phyloP scores from a whole-genome alignment of 805 yeast species.

The Spencermartinsiella europaea region DNA sequence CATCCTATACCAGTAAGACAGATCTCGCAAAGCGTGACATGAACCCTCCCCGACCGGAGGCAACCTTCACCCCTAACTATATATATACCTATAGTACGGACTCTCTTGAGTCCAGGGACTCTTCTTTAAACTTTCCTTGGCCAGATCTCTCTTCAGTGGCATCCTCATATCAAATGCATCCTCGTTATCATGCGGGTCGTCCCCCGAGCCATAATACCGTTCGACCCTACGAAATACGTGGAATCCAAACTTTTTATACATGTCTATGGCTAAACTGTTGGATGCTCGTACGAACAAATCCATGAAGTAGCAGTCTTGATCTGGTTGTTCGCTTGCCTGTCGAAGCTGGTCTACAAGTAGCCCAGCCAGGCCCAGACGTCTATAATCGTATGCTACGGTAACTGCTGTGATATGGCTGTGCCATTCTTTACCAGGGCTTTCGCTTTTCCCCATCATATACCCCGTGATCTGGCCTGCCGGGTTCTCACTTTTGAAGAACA shows the following conservation, averaged over 20 bases:
- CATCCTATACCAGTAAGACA: no score
- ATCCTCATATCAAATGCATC: slow-evolving; percentile 71
- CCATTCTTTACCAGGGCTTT: slow-evolving; percentile 82
- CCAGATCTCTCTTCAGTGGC: slow-evolving; percentile 34
- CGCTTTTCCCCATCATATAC: slow-evolving; percentile 88
- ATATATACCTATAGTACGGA: slow-evolving; percentile 23
- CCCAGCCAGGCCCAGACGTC: slow-evolving; percentile 84
- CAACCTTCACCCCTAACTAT: no score
- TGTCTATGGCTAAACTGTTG: slow-evolving; percentile 67
- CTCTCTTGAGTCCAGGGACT: slow-evolving; percentile 27
- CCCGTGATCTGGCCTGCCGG: slow-evolving; percentile 38
- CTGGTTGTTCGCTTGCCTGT: slow-evolving; percentile 67
- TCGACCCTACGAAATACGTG: slow-evolving; percentile 79
- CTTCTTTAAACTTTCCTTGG: slow-evolving; percentile 24
- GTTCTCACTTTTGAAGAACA: slow-evolving; percentile 67
- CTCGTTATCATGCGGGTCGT: slow-evolving; percentile 50
- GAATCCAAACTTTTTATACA: slow-evolving; percentile 86
- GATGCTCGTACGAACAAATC: slow-evolving; percentile 91
- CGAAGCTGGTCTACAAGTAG: slow-evolving; percentile 70
- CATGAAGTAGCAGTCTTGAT: slow-evolving; percentile 75
- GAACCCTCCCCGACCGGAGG: no score
- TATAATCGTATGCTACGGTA: slow-evolving; percentile 73
- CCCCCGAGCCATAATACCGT: slow-evolving; percentile 68
- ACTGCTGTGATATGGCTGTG: slow-evolving; percentile 97
- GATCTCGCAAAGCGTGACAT: no score